Evolutionary conservation across 352 stramenopile species (phyloP).

Genomic region (Globisporangium iwayamae): DNA sequence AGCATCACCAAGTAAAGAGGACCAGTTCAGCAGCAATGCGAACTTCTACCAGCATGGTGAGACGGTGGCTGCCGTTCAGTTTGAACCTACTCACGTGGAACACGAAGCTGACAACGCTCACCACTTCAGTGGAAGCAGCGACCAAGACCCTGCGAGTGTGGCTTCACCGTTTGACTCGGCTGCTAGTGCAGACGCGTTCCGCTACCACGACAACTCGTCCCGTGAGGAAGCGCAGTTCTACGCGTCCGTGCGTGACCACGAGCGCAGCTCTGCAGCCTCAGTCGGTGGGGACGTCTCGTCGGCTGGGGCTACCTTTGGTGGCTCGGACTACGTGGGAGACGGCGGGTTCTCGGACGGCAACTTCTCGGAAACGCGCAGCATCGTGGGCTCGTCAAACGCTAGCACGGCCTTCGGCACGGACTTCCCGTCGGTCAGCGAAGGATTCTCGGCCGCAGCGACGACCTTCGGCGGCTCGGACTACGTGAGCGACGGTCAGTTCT

Average conservation of each 20-base stretch:
- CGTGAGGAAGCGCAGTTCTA: slow-evolving; percentile 20
- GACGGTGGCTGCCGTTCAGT: slow-evolving; percentile 11
- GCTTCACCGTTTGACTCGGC: not conserved
- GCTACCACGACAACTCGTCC: slow-evolving; percentile 11
- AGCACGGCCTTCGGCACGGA: slow-evolving; percentile 76
- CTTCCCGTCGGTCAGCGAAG: slow-evolving; percentile 71
- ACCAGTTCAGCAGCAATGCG: slow-evolving; percentile 4
- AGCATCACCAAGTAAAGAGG: slow-evolving; percentile 7
- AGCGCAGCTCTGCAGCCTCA: slow-evolving; percentile 51
- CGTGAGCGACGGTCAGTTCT: slow-evolving; percentile 49
- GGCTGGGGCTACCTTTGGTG: slow-evolving; percentile 72
- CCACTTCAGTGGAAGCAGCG: not conserved
- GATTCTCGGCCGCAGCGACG: slow-evolving; percentile 55
- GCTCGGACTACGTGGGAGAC: slow-evolving; percentile 65
- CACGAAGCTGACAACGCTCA: too few relatives aligned
- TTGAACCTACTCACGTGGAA: slow-evolving; percentile 2
- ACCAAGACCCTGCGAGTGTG: not conserved
- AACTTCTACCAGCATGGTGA: slow-evolving; percentile 3
- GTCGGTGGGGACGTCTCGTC: slow-evolving; percentile 59
- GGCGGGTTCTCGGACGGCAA: slow-evolving; percentile 62
- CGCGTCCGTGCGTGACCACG: slow-evolving; percentile 16
- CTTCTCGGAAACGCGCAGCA: slow-evolving; percentile 65
- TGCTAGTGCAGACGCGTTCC: slow-evolving; percentile 5
- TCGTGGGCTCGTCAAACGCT: slow-evolving; percentile 68
- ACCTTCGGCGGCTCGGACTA: slow-evolving; percentile 60